Percentiles rank a stretch among this genome's conserved stretches.
Evolutionary conservation across 257 asterid genomes (phyloP).

Genomic region (Solanum ossicruentum): DNA sequence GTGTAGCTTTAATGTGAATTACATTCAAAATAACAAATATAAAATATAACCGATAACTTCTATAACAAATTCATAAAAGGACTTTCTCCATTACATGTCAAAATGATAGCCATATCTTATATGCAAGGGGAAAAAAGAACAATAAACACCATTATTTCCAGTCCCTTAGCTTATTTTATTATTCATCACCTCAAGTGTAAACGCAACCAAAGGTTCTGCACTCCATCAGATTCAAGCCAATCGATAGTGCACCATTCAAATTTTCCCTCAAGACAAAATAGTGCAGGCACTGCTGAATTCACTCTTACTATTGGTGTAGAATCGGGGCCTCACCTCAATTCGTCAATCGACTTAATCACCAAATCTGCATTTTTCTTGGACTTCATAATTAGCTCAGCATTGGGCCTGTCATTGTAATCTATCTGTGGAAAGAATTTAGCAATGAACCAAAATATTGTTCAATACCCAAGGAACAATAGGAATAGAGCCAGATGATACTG

Average conservation of each 20-base stretch:
- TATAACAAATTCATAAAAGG: too few species aligned
- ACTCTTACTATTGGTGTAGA: not conserved
- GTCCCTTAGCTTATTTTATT: not conserved
- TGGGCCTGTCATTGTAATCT: slow-evolving; percentile 77
- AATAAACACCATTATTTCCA: not conserved
- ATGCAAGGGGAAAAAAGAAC: not conserved
- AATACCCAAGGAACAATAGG: not conserved
- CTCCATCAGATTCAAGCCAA: not conserved
- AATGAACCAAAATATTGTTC: not conserved
- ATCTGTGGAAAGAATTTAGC: slow-evolving; percentile 34
- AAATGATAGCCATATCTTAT: not conserved
- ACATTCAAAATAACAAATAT: too few species aligned
- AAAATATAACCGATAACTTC: too few species aligned
- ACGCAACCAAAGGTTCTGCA: not conserved
- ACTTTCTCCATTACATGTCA: not conserved
- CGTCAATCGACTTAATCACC: slow-evolving; percentile 64
- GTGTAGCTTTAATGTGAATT: not conserved
- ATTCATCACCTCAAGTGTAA: not conserved
- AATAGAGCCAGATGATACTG: not conserved
- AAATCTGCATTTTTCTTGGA: slow-evolving; percentile 68
- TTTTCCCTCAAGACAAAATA: not conserved
- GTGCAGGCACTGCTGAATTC: not conserved
- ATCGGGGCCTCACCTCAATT: slow-evolving; percentile 13
- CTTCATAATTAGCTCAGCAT: slow-evolving; percentile 72
- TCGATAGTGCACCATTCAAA: not conserved